Evolutionary conservation across 108 stramenopile species (phyloP).

Genomic region (Skeletonema menzelii): DNA sequence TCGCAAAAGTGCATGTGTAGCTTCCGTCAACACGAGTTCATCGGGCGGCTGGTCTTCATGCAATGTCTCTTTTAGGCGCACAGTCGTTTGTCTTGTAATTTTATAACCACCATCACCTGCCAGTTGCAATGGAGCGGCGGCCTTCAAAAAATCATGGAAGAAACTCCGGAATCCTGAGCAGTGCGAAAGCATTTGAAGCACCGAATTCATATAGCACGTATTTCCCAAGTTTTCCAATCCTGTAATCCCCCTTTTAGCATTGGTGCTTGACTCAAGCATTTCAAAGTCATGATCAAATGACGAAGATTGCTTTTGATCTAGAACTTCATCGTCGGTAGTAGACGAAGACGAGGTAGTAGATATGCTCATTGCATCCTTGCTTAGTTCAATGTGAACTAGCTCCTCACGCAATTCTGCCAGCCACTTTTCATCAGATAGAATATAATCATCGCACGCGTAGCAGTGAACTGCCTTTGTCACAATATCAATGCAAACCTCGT

Average conservation of each 20-base stretch:
- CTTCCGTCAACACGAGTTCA: conserved; percentile 44
- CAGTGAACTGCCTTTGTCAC: conserved; percentile 46
- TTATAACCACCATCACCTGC: conserved; percentile 31
- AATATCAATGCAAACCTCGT: conserved; percentile 50
- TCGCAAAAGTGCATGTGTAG: conserved; percentile 46
- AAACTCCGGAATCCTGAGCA: conserved; percentile 42
- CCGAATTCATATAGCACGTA: conserved; percentile 86
- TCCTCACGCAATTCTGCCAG: conserved; percentile 33
- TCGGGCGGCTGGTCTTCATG: conserved; percentile 37
- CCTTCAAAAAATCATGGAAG: conserved; percentile 35
- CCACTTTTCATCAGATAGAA: conserved; percentile 47
- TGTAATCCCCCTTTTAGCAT: conserved; percentile 42
- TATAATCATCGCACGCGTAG: conserved; percentile 48
- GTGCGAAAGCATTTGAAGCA: conserved; percentile 71
- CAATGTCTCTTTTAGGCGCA: conserved; percentile 30
- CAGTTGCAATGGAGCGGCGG: conserved; percentile 33
- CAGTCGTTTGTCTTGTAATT: conserved; percentile 34
- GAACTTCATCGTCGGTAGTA: conserved; percentile 10
- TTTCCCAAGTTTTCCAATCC: conserved; percentile 88
- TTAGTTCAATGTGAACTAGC: conserved; percentile 21
- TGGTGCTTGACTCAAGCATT: conserved; percentile 14
- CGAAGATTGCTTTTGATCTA: neutral
- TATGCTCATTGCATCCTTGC: conserved; percentile 12
- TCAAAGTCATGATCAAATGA: conserved; percentile 37
- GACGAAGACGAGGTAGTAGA: conserved; percentile 5